A percentile compares a stretch with the other conserved stretches of the same genome.
phyloP scores from a whole-genome alignment of 2,329 filamentous ascomycete genomes.

The Claviceps pazoutovae region DNA sequence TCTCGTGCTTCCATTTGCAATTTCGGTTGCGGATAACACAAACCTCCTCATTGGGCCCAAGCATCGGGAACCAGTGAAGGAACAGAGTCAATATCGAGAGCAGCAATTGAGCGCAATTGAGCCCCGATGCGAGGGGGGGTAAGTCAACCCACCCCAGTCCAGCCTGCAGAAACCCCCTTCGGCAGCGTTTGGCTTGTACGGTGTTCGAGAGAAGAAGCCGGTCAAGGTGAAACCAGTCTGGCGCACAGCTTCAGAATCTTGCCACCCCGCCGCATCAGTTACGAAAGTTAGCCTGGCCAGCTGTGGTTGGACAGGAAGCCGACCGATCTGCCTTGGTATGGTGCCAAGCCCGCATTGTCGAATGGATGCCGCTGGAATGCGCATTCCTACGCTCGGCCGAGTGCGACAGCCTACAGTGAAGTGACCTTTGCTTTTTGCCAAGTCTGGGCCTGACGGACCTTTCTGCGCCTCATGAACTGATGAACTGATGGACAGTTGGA shows the following conservation, averaged over 20 bases:
- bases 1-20: not conserved
- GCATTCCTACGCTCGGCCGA: not conserved
- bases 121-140: too few species aligned
- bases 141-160: not conserved
- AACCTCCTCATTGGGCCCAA: not conserved
- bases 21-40: conserved; percentile 1
- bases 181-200: not conserved
- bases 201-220: conserved; percentile 11
- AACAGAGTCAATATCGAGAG: too few species aligned
- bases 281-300: conserved; percentile 17
- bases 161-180: not conserved
- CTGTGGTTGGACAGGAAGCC: conserved; percentile 9
- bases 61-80: too few species aligned
- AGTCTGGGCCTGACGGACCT: too few species aligned
- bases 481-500: too few species aligned
- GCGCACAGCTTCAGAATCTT: conserved; percentile 34
- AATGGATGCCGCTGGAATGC: not conserved
- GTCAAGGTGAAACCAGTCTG: conserved; percentile 36
- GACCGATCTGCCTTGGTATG: too few species aligned
- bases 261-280: conserved; percentile 15
- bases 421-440: too few species aligned
- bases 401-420: not conserved
- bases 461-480: too few species aligned
- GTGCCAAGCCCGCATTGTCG: too few species aligned
- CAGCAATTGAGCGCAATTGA: too few species aligned